phyloP scores from a whole-genome alignment of 345 rosid genomes.

The Gossypium anomalum region DNA sequence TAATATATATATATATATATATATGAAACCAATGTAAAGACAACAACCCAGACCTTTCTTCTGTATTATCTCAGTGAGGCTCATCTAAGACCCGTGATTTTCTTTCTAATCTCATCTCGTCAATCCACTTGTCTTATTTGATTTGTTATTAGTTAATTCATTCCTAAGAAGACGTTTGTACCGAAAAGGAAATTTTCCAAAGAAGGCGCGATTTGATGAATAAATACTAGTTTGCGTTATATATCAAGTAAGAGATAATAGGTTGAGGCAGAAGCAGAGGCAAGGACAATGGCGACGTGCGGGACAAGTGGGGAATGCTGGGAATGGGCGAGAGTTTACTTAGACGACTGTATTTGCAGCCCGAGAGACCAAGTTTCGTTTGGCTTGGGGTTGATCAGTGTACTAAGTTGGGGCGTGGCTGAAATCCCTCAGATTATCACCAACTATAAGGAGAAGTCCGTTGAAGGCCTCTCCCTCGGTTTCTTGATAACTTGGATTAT shows the following conservation, averaged over 20 bases:
- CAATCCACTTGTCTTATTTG: not conserved
- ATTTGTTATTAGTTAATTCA: not conserved
- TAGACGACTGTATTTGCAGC: constrained; percentile 51
- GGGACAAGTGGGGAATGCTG: constrained; percentile 32
- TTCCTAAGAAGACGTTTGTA: too few relatives aligned
- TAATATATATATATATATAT: too few relatives aligned
- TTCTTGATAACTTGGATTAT: constrained; percentile 76
- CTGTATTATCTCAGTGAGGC: too few relatives aligned
- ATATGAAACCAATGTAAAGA: too few relatives aligned
- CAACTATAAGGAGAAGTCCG: constrained; percentile 59
- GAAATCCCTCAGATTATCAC: constrained; percentile 82
- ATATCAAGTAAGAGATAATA: not conserved
- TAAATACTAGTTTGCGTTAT: not conserved
- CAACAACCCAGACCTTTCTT: too few relatives aligned
- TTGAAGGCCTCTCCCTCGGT: constrained; percentile 72
- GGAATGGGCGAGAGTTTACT: constrained; percentile 41
- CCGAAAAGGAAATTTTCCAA: not conserved
- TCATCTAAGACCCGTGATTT: too few relatives aligned
- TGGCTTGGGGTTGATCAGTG: constrained; percentile 59
- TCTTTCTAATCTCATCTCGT: not conserved
- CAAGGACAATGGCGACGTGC: not conserved
- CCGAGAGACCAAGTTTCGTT: constrained; percentile 46
- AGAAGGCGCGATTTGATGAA: not conserved
- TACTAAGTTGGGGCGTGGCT: constrained; percentile 74
- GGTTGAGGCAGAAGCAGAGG: not conserved